phyloP scores from a whole-genome alignment of 257 asterid species.

The Catharanthus roseus region DNA sequence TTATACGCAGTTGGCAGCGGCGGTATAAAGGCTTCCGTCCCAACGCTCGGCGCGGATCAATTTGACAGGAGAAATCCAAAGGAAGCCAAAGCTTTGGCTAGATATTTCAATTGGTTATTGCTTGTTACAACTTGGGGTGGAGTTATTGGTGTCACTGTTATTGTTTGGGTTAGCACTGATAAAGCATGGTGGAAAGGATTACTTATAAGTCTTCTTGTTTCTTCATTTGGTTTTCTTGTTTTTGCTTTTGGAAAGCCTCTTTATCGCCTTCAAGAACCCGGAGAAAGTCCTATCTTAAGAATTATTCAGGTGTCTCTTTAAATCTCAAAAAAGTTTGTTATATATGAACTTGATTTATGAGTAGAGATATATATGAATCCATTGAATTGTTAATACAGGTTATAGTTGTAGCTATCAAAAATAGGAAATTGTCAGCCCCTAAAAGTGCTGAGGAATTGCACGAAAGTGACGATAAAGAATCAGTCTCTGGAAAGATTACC shows the following conservation, averaged over 20 bases:
- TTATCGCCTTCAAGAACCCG: conserved; percentile 54
- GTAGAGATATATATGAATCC: no score
- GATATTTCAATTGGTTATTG: conserved; percentile 75
- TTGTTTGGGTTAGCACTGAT: conserved; percentile 62
- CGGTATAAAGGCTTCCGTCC: conserved; percentile 66
- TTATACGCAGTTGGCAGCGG: conserved; percentile 67
- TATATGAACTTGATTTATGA: no score
- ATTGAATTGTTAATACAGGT: conserved; percentile 35
- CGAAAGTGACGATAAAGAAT: conserved; percentile 59
- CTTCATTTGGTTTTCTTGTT: conserved; percentile 32
- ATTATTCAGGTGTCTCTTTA: conserved; percentile 40
- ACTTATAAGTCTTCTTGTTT: conserved; percentile 37
- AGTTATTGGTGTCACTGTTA: conserved; percentile 56
- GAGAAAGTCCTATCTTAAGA: conserved; percentile 58
- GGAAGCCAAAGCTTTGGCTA: conserved; percentile 58
- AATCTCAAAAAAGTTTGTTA: no score
- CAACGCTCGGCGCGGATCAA: conserved; percentile 90
- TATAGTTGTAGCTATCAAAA: conserved; percentile 50
- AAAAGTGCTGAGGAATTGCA: conserved; percentile 45
- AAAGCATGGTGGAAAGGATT: conserved; percentile 84
- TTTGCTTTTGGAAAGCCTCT: conserved; percentile 52
- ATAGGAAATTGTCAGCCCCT: conserved; percentile 37
- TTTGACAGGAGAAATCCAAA: conserved; percentile 54
- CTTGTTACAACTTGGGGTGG: conserved; percentile 54
- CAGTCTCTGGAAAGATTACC: conserved; percentile 34